These are phyloP conservation scores for Ballota nigra DNA, from an alignment of 257 asterid genomes.

Conservation along the genomic window DNA sequence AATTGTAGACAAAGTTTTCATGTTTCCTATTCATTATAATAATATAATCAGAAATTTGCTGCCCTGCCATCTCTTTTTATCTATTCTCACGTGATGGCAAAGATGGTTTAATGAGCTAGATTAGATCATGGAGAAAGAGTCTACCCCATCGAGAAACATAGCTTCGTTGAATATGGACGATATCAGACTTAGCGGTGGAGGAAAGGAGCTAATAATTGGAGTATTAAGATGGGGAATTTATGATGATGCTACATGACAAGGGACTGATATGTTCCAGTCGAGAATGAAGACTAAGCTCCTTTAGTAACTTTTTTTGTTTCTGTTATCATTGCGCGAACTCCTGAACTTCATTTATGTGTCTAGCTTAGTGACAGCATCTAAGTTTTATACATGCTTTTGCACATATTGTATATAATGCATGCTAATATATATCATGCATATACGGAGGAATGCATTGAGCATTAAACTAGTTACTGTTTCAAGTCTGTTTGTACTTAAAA, in stretches of 20 bases:
- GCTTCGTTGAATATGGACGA: background rate
- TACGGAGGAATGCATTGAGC: background rate
- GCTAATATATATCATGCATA: background rate
- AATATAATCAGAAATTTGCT: background rate
- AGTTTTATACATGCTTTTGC: background rate
- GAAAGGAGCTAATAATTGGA: background rate
- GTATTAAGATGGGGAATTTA: background rate
- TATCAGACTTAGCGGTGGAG: background rate
- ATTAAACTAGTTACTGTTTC: background rate
- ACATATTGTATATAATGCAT: background rate
- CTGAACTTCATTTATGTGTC: slow-evolving; percentile 1
- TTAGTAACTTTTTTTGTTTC: background rate
- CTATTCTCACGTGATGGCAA: background rate
- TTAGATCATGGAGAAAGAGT: background rate
- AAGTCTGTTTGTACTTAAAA: background rate
- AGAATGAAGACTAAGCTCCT: slow-evolving; percentile 14
- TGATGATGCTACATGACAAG: background rate
- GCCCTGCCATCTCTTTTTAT: background rate
- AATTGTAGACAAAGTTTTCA: background rate
- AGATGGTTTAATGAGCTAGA: background rate
- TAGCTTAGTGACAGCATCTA: background rate
- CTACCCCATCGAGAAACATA: background rate
- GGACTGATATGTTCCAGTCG: background rate
- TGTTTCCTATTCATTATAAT: background rate
- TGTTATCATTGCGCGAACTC: background rate